Evolutionary conservation across 192 early-diverging fungal genomes (phyloP), one percentile per base, ranked within the genome.

Genomic region (Jimgerdemannia lactiflua): DNA sequence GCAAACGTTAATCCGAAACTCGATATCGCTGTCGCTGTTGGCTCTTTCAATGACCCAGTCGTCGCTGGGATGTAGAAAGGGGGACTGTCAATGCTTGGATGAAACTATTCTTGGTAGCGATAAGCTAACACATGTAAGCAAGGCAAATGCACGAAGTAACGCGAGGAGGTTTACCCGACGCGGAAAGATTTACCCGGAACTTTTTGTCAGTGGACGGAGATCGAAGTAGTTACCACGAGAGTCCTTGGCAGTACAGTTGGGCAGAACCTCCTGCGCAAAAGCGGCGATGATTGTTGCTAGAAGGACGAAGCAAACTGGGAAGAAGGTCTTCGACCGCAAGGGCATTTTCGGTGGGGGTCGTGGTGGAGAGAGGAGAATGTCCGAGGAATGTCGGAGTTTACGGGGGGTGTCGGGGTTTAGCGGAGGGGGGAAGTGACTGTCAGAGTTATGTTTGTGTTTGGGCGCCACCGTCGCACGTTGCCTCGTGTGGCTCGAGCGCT

Each of bases 1-100:
- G 67, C 86, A 87, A 18, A 87, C 74, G 10, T 79, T 75, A 29
- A 87, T 67, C 42, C 71, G 64, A 65, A 85, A 87, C 11, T 64
- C 82, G 0, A 72, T 79, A 14, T 14, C 49, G 49, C 49, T 59
- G 49, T 14, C 49, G 49, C 49, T 59, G 49, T 59, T 2, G 6
- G 71, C 43, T 4, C 76, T 78, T 39, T 84, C 75, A 40, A 82
- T 75, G 4, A 14, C 64, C 64, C 83, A 84, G 20, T 72, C 65
- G 40, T 67, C 72, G 42, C 69, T 44, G 59, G 43, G 40, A 39
- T 49, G 14, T 59, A 59, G 49, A 59, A 29, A 70, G 49, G n/a
- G 75, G 78, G 18, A 66, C 39, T 14, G 20, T 3, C 43, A 41
- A 39, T 19, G n/a, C 29, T 29, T 29, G 29, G 29, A 29, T 29